Conservation (phyloP, 2,329 filamentous ascomycete species). For the Sporothrix variecibatus region DNA sequence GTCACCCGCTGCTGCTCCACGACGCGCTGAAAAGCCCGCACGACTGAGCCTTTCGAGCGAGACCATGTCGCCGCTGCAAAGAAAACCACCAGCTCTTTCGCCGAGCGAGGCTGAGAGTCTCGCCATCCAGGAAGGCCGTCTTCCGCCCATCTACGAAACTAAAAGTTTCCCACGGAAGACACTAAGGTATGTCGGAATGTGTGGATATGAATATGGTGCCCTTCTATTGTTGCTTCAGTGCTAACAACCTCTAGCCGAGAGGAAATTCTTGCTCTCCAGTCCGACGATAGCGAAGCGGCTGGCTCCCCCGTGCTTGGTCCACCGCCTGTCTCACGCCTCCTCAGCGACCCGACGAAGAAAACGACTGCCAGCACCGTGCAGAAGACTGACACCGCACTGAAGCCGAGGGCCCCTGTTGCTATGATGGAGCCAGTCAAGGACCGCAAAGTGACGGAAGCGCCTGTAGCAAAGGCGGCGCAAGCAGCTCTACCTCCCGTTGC, state of each 20-base stretch:
- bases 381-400: background rate
- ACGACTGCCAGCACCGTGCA: background rate
- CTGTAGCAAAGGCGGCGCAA: background rate
- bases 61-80: slow-evolving; percentile 41
- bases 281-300: slow-evolving; percentile 50
- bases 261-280: slow-evolving; percentile 62
- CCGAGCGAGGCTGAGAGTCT: slow-evolving; percentile 55
- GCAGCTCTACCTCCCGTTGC: background rate
- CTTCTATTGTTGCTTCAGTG: background rate
- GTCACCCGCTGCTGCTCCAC: slow-evolving; percentile 44
- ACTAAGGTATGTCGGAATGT: slow-evolving; percentile 58
- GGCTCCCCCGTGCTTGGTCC: slow-evolving; percentile 71
- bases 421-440: background rate
- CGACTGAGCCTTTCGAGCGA: slow-evolving; percentile 21
- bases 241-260: slow-evolving; percentile 52
- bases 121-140: slow-evolving; percentile 54
- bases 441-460: background rate
- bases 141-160: slow-evolving; percentile 70
- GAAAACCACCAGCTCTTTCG: slow-evolving; percentile 58
- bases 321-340: slow-evolving; percentile 58
- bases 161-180: slow-evolving; percentile 68
- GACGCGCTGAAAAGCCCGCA: slow-evolving; percentile 51
- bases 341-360: slow-evolving; percentile 39
- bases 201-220: too few relatives aligned
- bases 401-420: background rate